Conservation (phyloP, 306 rosid genomes). For the Begonia fuchsioides region DNA sequence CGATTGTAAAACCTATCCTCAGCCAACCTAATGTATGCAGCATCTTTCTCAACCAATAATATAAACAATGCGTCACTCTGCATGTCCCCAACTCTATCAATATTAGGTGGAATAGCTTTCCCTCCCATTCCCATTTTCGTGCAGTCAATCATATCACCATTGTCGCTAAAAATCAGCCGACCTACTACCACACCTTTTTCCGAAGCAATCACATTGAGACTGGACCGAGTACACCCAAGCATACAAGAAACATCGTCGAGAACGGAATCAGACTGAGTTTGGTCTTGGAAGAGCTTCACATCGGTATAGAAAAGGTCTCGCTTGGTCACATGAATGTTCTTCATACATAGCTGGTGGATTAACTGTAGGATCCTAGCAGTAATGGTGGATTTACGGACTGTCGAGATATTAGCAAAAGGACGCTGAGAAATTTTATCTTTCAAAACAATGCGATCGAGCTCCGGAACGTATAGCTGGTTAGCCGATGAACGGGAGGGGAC, state of each 20-base stretch:
- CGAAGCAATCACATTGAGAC: conserved; percentile 71
- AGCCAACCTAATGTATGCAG: conserved; percentile 79
- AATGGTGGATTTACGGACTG: conserved; percentile 61
- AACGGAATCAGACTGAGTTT: conserved; percentile 67
- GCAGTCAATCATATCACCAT: conserved; percentile 88
- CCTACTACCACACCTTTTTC: conserved; percentile 95
- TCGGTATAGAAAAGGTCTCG: conserved; percentile 89
- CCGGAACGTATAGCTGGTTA: conserved; percentile 72
- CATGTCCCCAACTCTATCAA: conserved; percentile 85
- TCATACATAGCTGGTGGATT: conserved; percentile 69
- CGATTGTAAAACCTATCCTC: conserved; percentile 89
- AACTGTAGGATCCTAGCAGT: conserved; percentile 67
- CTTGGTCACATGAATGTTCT: conserved; percentile 82
- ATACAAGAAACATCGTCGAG: conserved; percentile 83
- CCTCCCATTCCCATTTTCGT: conserved; percentile 99
- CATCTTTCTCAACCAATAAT: conserved; percentile 84
- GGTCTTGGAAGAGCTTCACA: conserved; percentile 85
- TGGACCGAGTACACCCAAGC: conserved; percentile 78
- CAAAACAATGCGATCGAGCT: conserved; percentile 73
- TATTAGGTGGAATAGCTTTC: conserved; percentile 80
- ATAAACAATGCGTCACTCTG: conserved; percentile 79
- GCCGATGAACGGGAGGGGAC: conserved; percentile 83
- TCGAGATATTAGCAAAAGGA: conserved; percentile 62
- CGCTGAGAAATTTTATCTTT: conserved; percentile 61
- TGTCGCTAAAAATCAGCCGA: conserved; percentile 74